Evolutionary conservation across 148 eudicot species (phyloP).

Genomic region (Fagopyrum tataricum): DNA sequence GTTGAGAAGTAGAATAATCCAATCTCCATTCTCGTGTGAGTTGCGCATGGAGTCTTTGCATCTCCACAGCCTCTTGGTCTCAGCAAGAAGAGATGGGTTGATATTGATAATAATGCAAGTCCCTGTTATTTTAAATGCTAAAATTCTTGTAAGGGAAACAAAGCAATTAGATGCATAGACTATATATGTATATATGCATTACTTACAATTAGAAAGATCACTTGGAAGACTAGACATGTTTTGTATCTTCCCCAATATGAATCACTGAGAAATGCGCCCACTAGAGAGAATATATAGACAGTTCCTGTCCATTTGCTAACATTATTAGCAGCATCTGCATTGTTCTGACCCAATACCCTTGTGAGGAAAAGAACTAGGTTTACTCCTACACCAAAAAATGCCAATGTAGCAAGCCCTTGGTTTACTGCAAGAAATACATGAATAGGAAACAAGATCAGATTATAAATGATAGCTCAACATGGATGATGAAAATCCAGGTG

Average conservation of each 20-base stretch:
- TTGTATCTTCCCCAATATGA: conserved; percentile 91
- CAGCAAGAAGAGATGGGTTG: conserved; percentile 58
- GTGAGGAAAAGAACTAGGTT: conserved; percentile 81
- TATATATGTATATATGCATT: background rate
- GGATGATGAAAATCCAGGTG: too few species aligned
- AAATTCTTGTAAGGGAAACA: background rate
- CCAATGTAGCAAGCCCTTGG: conserved; percentile 87
- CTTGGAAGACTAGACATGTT: conserved; percentile 79
- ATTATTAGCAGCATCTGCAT: conserved; percentile 81
- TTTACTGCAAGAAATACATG: conserved; percentile 39
- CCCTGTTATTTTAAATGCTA: conserved; percentile 39
- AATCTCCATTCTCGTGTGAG: conserved; percentile 57
- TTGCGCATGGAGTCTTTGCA: conserved; percentile 30
- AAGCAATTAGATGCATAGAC: too few species aligned
- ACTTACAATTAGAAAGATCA: conserved; percentile 65
- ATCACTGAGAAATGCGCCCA: conserved; percentile 87
- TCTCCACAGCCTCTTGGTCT: conserved; percentile 72
- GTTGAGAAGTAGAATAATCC: conserved; percentile 69
- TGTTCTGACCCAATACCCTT: conserved; percentile 70
- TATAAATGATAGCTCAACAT: too few species aligned
- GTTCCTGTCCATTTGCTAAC: conserved; percentile 98
- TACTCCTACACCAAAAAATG: conserved; percentile 91
- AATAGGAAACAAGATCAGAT: background rate
- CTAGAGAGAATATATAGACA: conserved; percentile 84
- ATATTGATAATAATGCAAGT: conserved; percentile 41